Percentiles rank a stretch among this genome's conserved stretches.
phyloP scores from a whole-genome alignment of 2,329 filamentous ascomycete genomes.

The Ophiostoma ulmi region DNA sequence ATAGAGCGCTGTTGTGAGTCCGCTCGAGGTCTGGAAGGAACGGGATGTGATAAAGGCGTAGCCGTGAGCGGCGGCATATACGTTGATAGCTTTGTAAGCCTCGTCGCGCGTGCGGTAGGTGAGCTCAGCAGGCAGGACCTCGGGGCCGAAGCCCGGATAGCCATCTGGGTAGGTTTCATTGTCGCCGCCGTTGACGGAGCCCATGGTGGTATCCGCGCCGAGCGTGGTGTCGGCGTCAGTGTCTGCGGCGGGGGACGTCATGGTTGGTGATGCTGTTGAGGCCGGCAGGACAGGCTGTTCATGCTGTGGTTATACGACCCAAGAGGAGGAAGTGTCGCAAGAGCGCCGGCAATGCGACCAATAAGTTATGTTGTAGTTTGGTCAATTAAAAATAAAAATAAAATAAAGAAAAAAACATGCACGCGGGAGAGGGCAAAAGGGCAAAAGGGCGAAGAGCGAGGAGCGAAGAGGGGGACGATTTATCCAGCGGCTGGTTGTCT shows the following conservation, averaged over 20 bases:
- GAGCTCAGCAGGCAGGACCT: slow-evolving; percentile 20
- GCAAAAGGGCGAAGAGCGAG: neutral
- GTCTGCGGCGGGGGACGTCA: slow-evolving; percentile 11
- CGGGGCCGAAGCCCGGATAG: slow-evolving; percentile 21
- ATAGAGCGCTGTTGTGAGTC: slow-evolving; percentile 22
- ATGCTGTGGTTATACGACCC: neutral
- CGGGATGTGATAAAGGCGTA: slow-evolving; percentile 24
- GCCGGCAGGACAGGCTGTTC: neutral
- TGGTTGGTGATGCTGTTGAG: slow-evolving; percentile 4
- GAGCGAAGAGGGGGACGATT: neutral
- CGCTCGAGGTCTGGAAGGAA: slow-evolving; percentile 22
- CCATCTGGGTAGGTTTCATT: slow-evolving; percentile 17
- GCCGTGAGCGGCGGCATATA: slow-evolving; percentile 19
- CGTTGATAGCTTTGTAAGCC: slow-evolving; percentile 23
- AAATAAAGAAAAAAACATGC: neutral
- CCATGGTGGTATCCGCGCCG: slow-evolving; percentile 9
- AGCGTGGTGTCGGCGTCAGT: slow-evolving; percentile 7
- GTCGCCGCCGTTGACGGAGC: neutral
- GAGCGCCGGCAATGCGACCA: neutral
- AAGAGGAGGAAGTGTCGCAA: neutral
- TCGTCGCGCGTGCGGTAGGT: slow-evolving; percentile 21
- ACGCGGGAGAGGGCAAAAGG: neutral
- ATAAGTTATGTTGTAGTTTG: neutral
- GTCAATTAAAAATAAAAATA: neutral
- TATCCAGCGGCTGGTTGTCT: slow-evolving; percentile 2